Evolutionary conservation across 805 yeast species (phyloP), one percentile per base, ranked within the genome.

Genomic region (Ogataea henricii): DNA sequence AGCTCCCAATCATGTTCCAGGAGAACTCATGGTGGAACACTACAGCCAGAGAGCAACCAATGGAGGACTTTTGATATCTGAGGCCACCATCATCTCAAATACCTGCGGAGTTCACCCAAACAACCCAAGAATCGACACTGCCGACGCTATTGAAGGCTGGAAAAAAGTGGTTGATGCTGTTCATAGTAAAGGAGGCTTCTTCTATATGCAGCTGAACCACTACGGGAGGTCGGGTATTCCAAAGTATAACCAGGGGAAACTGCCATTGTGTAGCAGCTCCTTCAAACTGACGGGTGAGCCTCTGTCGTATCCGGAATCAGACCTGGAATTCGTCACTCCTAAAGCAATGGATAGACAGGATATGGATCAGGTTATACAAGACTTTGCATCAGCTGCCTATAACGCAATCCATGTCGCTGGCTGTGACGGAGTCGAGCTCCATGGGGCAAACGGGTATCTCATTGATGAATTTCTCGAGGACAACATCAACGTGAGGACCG

Each of bases 151-250:
- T 17, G 35, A 49, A 32, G 68, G 65, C 1, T 71, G 76, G 75
- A 71, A 70, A 53, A 59, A 59, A 39, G 69, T 80, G 30, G 63
- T 63, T 23, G 75, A 75, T 20, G 70, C 66, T 9, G 73, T 78
- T 17, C 85, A 79, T 56, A 65, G 55, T 2, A 69, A 75, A 51
- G 58, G 61, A 1, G 71, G 77, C 0, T 67, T 57, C 32, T 48
- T 71, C 10, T 63, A 69, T 35, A 27, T 65, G 46, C 85, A 80
- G 60, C 52, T 80, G 29, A 76, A 77, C 72, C 68, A 65, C 14
- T 60, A 70, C 20, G 84, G 84, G 22, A 64, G 81, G 43, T 70
- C 65, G 37, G 70, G 64, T 17, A 59, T 51, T 16, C 48, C 55
- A 1, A 29, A 43, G 18, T 46, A 43, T 37, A 52, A 47, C 27